Evolutionary conservation across 495 filamentous ascomycete species (phyloP), one percentile per base, ranked within the genome.

Genomic region (Staphylotrichum longicolle): DNA sequence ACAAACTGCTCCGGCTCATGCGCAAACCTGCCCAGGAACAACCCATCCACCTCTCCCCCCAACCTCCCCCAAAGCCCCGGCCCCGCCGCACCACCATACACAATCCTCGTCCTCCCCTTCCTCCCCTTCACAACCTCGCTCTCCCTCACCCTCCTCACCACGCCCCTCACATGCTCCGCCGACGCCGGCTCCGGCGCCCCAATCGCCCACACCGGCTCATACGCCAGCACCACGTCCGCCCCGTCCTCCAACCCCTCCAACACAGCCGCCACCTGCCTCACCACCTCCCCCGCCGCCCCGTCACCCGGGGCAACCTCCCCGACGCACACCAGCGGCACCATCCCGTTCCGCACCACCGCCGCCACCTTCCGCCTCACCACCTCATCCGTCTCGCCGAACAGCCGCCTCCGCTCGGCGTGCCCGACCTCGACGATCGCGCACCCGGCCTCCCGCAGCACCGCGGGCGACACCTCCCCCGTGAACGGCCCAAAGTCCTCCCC

Each of bases 181-280:
- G 77, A 76, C 4, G 91, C 91, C n/a, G 91, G 90, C 64, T 85
- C 78, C 0, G 77, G 75, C 34, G 88, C 82, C 3, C 91, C 91
- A 73, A 95, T 95, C 0, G 90, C 91, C 91, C 91, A 95, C 1
- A 93, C 89, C 10, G 91, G 91, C 77, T 96, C 91, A 70, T 96
- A 96, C 4, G 90, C 91, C 44, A 94, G 80, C 12, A 93, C 85
- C 20, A 93, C 82, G n/a, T 91, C 84, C 2, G 81, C 81, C 9
- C 84, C 77, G 3, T 68, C 73, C 0, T 82, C 79, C 30, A 92
- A 74, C 0, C 77, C 82, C 12, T 73, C 73, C 15, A 94, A 66
- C 7, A 89, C 84, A 3, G 82, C 76, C 27, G 77, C 76, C 12
- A 94, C 78, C 62, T 93, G 88, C 15, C 75, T 70, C 37, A 75